Conservation (phyloP, 805 yeast species). For the Middelhovenomyces tepae region DNA sequence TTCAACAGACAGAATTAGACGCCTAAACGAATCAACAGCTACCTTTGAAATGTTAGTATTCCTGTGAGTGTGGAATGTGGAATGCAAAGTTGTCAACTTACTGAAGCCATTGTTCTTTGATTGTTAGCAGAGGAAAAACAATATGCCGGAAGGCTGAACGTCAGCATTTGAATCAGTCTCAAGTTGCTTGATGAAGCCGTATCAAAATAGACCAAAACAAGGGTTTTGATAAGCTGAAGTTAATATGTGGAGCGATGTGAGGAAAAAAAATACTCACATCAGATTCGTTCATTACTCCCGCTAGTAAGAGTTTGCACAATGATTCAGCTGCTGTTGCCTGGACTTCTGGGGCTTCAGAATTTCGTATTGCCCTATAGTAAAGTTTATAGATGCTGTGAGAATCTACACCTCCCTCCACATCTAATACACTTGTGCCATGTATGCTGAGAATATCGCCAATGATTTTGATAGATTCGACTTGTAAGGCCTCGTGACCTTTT, state of each 20-base stretch:
- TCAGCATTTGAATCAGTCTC: constrained; percentile 64
- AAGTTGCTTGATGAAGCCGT: constrained; percentile 56
- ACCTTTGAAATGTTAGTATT: too few relatives aligned
- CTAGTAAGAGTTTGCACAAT: constrained; percentile 68
- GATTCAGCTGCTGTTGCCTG: constrained; percentile 84
- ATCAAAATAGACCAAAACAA: constrained; percentile 66
- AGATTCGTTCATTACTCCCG: constrained; percentile 64
- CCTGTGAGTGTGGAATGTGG: too few relatives aligned
- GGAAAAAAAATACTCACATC: constrained; percentile 62
- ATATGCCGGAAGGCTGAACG: constrained; percentile 84
- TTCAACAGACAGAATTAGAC: constrained; percentile 42
- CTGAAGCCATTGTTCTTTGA: constrained; percentile 54
- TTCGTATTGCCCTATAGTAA: constrained; percentile 54
- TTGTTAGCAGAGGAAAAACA: constrained; percentile 67
- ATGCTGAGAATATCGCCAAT: constrained; percentile 71
- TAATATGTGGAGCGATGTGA: too few relatives aligned
- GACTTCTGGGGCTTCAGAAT: constrained; percentile 44
- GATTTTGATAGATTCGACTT: constrained; percentile 54
- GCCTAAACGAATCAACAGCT: constrained; percentile 22
- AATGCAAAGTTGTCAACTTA: constrained; percentile 42
- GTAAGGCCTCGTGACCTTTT: constrained; percentile 54
- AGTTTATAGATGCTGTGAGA: constrained; percentile 52
- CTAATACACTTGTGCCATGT: constrained; percentile 64
- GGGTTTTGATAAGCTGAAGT: constrained; percentile 43
- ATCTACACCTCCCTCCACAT: constrained; percentile 52